These are phyloP conservation scores for Boletus eberwhitei DNA, from an alignment of 768 basidiomycete genomes.

Conservation along the genomic window DNA sequence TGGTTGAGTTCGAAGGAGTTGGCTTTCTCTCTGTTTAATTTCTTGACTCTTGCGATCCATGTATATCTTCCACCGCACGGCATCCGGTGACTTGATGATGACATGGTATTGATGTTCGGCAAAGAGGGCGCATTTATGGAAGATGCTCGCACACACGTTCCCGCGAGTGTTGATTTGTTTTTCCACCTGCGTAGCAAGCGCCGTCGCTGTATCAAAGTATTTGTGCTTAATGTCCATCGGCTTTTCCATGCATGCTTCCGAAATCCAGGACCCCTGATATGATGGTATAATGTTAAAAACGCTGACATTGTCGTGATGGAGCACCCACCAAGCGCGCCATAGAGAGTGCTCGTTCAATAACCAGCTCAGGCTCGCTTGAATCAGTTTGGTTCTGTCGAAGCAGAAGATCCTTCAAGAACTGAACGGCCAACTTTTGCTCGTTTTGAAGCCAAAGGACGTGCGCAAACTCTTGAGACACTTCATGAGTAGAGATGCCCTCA, in stretches of 20 bases:
- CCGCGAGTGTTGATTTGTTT: constrained; percentile 18
- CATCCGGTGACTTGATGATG: constrained; percentile 66
- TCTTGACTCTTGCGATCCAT: constrained; percentile 70
- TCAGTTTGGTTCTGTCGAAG: constrained; percentile 12
- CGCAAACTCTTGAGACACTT: constrained; percentile 78
- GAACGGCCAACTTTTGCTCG: constrained; percentile 81
- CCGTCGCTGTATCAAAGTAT: constrained; percentile 68
- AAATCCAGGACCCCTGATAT: constrained; percentile 82
- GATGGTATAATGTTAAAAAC: background rate
- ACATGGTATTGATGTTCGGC: constrained; percentile 84
- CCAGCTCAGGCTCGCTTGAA: constrained; percentile 11
- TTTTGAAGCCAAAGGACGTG: constrained; percentile 85
- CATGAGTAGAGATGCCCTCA: constrained; percentile 42
- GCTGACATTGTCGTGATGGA: background rate
- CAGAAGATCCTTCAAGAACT: constrained; percentile 51
- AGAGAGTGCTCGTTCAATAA: constrained; percentile 39
- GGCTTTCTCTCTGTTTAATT: constrained; percentile 49
- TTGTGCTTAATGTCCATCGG: constrained; percentile 63
- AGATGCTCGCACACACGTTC: constrained; percentile 54
- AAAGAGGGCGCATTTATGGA: constrained; percentile 81
- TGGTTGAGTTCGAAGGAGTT: constrained; percentile 25
- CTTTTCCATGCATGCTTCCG: constrained; percentile 80
- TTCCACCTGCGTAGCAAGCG: constrained; percentile 27
- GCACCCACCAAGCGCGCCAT: constrained; percentile 63
- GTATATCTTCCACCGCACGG: constrained; percentile 65